phyloP scores from a whole-genome alignment of 2,329 filamentous ascomycete species.

The Apiospora marii region DNA sequence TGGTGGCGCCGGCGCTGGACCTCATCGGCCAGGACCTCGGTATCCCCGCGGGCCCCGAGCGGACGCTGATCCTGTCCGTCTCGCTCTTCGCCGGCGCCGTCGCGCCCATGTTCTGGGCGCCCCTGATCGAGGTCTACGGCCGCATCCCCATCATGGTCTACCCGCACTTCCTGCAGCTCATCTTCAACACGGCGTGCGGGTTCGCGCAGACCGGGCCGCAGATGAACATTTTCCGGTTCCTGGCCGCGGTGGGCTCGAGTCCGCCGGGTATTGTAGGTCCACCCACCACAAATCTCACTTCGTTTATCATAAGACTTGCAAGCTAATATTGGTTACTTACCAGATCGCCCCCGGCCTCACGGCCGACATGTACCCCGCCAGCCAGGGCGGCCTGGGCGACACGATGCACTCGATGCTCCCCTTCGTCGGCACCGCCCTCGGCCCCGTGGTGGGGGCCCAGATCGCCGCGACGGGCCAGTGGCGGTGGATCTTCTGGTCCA shows the following conservation, averaged over 20 bases:
- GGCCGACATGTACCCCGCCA: constrained; percentile 51
- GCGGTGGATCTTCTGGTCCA: constrained; percentile 56
- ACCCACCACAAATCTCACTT: not conserved
- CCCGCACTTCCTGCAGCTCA: constrained; percentile 53
- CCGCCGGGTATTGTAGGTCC: constrained; percentile 51
- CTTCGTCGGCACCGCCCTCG: constrained; percentile 43
- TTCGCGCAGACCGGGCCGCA: constrained; percentile 51
- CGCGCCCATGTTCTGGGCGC: constrained; percentile 54
- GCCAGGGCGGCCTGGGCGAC: constrained; percentile 51
- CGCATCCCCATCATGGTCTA: constrained; percentile 57
- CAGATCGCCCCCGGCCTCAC: constrained; percentile 45
- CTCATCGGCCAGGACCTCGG: constrained; percentile 53
- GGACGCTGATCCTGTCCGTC: constrained; percentile 52
- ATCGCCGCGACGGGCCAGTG: constrained; percentile 50
- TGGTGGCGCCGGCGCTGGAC: constrained; percentile 57
- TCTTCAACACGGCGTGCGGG: constrained; percentile 62
- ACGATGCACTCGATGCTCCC: constrained; percentile 49
- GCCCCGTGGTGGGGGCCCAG: constrained; percentile 48
- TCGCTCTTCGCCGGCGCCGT: constrained; percentile 57
- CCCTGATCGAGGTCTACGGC: constrained; percentile 40
- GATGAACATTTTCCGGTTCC: constrained; percentile 58
- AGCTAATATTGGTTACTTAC: constrained; percentile 33
- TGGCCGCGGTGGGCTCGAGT: constrained; percentile 55
- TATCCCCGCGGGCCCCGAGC: constrained; percentile 50
- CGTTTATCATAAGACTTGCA: not conserved